Conservation (phyloP, 495 filamentous ascomycete genomes). For the Neurospora intermedia region DNA sequence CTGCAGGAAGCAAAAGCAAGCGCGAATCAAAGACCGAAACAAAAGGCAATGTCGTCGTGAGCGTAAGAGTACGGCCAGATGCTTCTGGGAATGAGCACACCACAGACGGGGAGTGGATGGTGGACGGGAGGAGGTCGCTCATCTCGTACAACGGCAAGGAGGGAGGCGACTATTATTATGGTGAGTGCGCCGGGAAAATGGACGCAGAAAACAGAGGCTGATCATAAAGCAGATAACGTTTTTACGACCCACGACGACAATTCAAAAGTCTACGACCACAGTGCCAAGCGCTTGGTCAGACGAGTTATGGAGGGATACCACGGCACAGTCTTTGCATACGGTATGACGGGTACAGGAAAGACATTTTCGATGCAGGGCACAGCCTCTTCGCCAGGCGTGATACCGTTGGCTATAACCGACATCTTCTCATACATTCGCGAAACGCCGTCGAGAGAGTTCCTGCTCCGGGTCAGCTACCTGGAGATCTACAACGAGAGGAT, state of each 20-base stretch:
- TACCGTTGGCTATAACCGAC: constrained; percentile 92
- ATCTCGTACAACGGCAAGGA: constrained; percentile 80
- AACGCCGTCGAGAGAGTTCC: constrained; percentile 86
- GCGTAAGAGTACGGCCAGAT: constrained; percentile 87
- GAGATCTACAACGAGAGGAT: constrained; percentile 99
- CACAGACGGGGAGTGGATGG: constrained; percentile 77
- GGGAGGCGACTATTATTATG: constrained; percentile 87
- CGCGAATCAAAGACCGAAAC: constrained; percentile 45
- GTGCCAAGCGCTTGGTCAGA: constrained; percentile 85
- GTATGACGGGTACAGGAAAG: constrained; percentile 98
- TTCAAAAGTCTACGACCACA: constrained; percentile 83
- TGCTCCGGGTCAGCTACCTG: constrained; percentile 92
- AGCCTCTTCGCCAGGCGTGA: constrained; percentile 91
- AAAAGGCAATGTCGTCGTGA: constrained; percentile 94
- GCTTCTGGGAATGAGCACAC: constrained; percentile 46
- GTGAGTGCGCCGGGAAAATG: constrained; percentile 35
- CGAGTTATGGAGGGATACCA: constrained; percentile 99
- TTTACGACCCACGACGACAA: constrained; percentile 90
- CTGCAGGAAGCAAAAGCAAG: constrained; percentile 35
- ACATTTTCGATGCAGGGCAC: constrained; percentile 99
- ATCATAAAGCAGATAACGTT: constrained; percentile 65
- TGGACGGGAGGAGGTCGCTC: constrained; percentile 73
- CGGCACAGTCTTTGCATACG: constrained; percentile 96
- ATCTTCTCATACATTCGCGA: constrained; percentile 98
- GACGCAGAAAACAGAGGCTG: not conserved